Evolutionary conservation across 2,329 filamentous ascomycete genomes (phyloP).

Genomic region (Cercospora sesami): DNA sequence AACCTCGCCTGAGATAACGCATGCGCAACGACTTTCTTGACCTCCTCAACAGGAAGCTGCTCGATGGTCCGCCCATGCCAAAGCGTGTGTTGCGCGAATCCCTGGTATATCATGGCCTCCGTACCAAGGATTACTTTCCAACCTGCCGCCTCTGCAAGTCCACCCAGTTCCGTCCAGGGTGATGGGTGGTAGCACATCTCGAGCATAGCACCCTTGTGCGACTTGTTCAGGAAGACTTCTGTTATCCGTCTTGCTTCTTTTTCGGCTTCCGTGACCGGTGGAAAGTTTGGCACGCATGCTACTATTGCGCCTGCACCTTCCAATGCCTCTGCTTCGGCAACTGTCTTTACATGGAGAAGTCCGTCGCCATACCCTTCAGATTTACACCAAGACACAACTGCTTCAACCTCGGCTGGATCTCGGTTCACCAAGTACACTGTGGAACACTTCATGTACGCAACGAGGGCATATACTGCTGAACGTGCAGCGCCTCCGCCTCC

Average conservation of each 20-base stretch:
- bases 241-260: conserved; percentile 58
- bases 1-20: conserved; percentile 30
- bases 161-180: conserved; percentile 66
- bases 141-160: conserved; percentile 59
- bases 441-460: conserved; percentile 66
- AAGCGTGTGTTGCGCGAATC: conserved; percentile 60
- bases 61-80: conserved; percentile 62
- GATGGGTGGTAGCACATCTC: conserved; percentile 83
- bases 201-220: conserved; percentile 66
- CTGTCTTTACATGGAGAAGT: conserved; percentile 62
- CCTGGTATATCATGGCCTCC: conserved; percentile 76
- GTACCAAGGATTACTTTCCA: conserved; percentile 77
- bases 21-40: conserved; percentile 55
- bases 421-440: conserved; percentile 77
- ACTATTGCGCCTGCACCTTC: conserved; percentile 67
- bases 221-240: conserved; percentile 51
- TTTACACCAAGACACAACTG: conserved; percentile 65
- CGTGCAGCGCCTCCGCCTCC: conserved; percentile 79
- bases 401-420: conserved; percentile 65
- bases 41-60: conserved; percentile 60
- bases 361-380: conserved; percentile 60
- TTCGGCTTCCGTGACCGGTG: conserved; percentile 66
- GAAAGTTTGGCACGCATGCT: conserved; percentile 73
- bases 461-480: conserved; percentile 72
- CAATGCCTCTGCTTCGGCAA: conserved; percentile 60